A percentile compares a stretch with the other conserved stretches of the same genome.
Conservation (phyloP, 2,329 filamentous ascomycete species). For the Akanthomyces lecanii region DNA sequence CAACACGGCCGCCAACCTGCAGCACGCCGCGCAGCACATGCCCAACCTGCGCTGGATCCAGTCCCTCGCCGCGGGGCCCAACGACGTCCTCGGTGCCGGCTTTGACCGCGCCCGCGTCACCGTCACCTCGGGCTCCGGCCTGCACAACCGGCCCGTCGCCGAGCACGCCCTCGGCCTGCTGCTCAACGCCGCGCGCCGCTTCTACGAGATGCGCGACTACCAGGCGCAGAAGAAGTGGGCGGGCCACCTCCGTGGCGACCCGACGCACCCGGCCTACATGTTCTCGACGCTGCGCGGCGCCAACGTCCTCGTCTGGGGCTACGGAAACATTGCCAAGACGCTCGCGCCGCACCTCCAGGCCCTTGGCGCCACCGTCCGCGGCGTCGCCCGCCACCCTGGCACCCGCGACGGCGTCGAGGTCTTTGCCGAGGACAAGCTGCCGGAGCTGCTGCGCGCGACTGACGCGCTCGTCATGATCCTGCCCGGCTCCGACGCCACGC, state of each 20-base stretch:
- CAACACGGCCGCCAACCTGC: conserved; percentile 55
- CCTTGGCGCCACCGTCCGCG: conserved; percentile 55
- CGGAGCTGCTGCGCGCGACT: conserved; percentile 50
- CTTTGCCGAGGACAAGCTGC: conserved; percentile 49
- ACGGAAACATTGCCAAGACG: conserved; percentile 61
- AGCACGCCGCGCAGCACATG: conserved; percentile 51
- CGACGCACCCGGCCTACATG: conserved; percentile 47
- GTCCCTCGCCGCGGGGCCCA: conserved; percentile 61
- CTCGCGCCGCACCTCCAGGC: conserved; percentile 50
- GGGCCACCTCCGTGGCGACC: conserved; percentile 52
- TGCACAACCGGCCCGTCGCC: conserved; percentile 62
- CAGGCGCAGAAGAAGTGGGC: conserved; percentile 57
- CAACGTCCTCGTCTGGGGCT: conserved; percentile 59
- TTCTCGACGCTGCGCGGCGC: conserved; percentile 60
- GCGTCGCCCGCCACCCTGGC: conserved; percentile 53
- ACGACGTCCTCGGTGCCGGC: conserved; percentile 59
- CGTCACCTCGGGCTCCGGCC: conserved; percentile 59
- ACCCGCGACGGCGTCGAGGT: conserved; percentile 57
- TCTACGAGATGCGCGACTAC: conserved; percentile 60
- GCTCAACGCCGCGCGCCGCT: conserved; percentile 50
- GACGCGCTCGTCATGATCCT: conserved; percentile 67
- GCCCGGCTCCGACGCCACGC: conserved; percentile 53
- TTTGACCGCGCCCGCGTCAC: conserved; percentile 48
- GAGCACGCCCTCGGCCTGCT: conserved; percentile 60
- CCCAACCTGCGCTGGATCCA: conserved; percentile 61